Evolutionary conservation across 2,329 filamentous ascomycete species (phyloP), one percentile per base, ranked within the genome.

Genomic region (Colletotrichum lupini): DNA sequence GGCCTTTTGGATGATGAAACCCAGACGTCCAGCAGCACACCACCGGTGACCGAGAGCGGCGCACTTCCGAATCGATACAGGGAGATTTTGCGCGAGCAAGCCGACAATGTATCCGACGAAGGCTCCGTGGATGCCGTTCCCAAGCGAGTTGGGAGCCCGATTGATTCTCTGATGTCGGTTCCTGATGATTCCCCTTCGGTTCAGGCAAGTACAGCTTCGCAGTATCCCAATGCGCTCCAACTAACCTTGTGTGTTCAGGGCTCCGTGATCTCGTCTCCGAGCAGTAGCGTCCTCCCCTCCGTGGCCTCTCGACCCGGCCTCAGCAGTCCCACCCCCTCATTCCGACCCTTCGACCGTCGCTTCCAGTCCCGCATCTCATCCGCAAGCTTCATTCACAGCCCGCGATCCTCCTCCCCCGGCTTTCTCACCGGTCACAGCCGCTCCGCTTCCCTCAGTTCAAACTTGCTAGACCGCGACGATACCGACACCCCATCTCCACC

Each of bases 261-360:
- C 68, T 92, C 91, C 30, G 81, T 88, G 49, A 79, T 90, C 67
- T 92, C 89, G 30, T 91, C 94, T 5, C 91, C 92, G n/a, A 90
- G 91, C 49, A 95, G 94, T 82, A 95, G 93, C 78, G 85, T 93
- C 49, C 88, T 95, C 32, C 91, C 92, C 4, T 92, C 92, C 46
- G 87, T 92, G 72, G 91, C 91, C 76, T 92, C 92, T 19, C 88
- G 93, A 71, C 88, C 91, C 24, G 88, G 91, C 74, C 83, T 93
- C 52, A 85, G 84, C 76, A 95, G 93, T 77, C 92, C 94, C 16
- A 94, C 93, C 19, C 94, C 94, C 24, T 95, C 94, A 19, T 93
- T 98, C 78, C 92, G 96, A 79, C 96, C 97, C 5, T 99, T 99
- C 82, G 97, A 99, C 81, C 92, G 95, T 75, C 92, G 97, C 68